phyloP scores from a whole-genome alignment of 1,139 yeast genomes.

The Nakaseomyces sp. region DNA sequence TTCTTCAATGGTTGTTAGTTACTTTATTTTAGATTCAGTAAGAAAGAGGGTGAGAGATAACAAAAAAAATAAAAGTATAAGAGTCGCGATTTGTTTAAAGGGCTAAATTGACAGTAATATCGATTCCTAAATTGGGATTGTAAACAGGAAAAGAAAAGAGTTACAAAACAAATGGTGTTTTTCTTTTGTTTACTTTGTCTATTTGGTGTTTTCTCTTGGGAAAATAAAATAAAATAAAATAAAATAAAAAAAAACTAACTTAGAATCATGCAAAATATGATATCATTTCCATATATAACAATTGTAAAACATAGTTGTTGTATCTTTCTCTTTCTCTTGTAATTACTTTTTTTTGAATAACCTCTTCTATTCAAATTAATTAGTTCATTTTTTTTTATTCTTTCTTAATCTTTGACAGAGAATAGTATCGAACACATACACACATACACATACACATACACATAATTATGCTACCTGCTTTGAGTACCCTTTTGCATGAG shows the following conservation, averaged over 20 bases:
- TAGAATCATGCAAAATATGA: background rate
- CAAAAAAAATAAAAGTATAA: too few relatives aligned
- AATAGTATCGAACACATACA: background rate
- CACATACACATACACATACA: background rate
- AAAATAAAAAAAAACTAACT: too few relatives aligned
- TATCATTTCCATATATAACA: background rate
- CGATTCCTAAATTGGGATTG: constrained; percentile 5
- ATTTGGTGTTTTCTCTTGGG: background rate
- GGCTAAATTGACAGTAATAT: background rate
- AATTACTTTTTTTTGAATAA: too few relatives aligned
- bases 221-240: too few relatives aligned
- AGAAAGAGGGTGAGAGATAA: too few relatives aligned
- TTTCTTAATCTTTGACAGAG: too few relatives aligned
- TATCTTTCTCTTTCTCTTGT: background rate
- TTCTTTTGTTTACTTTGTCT: background rate
- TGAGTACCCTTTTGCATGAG: constrained; percentile 11
- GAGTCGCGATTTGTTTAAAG: background rate
- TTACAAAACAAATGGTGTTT: background rate
- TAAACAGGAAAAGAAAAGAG: background rate
- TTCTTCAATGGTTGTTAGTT: too few relatives aligned
- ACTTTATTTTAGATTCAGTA: too few relatives aligned
- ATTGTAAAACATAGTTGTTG: background rate
- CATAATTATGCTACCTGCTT: constrained; percentile 10
- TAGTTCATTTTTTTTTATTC: too few relatives aligned
- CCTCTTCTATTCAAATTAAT: background rate